Evolutionary conservation across 345 rosid genomes (phyloP).

Genomic region (Lenwebbia sp.): DNA sequence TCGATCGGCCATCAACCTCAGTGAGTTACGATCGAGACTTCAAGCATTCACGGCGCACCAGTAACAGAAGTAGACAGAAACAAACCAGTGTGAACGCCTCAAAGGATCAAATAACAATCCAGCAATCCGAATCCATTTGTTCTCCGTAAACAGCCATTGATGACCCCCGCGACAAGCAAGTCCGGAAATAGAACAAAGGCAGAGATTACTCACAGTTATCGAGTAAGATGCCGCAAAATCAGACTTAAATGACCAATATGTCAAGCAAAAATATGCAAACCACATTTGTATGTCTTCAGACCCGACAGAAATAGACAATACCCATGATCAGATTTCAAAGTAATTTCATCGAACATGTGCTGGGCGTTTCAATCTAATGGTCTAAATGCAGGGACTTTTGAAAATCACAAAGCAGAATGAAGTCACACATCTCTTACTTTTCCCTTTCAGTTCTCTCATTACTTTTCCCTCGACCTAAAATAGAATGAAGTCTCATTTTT

Average conservation of each 20-base stretch:
- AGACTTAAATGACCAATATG: too few species aligned
- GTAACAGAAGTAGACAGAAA: not conserved
- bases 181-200: not conserved
- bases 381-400: not conserved
- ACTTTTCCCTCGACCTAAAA: too few species aligned
- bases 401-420: too few species aligned
- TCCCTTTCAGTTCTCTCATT: too few species aligned
- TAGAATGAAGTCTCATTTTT: too few species aligned
- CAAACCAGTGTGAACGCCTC: not conserved
- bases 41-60: not conserved
- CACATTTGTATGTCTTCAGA: not conserved
- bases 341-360: not conserved
- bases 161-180: not conserved
- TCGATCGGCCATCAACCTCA: too few species aligned
- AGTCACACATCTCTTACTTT: too few species aligned
- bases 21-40: not conserved
- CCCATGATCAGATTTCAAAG: not conserved
- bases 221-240: not conserved
- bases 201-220: not conserved
- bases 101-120: not conserved
- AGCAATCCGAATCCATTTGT: not conserved
- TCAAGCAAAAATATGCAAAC: not conserved
- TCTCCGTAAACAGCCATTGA: not conserved
- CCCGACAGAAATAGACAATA: too few species aligned
- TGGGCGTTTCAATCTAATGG: not conserved